Evolutionary conservation across 805 yeast species (phyloP), one percentile per base, ranked within the genome.

Genomic region (Blastobotrys muscicola): DNA sequence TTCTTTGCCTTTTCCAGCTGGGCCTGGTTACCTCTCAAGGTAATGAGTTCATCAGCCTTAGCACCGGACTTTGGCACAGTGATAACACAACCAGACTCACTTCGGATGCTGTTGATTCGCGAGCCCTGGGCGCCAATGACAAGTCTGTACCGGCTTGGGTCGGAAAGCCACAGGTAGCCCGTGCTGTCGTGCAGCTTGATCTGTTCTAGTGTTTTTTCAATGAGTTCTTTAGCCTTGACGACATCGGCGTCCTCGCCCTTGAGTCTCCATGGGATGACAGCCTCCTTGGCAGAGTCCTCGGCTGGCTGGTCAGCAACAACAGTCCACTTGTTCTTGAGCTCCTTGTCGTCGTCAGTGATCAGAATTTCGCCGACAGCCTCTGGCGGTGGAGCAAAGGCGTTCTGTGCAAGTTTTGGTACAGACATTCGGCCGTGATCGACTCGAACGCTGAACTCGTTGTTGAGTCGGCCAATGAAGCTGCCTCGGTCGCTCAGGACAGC

Each of bases 51-150:
- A 46, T 79, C 71, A 48, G 71, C 56, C 8, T 42, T 56, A 48
- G 78, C 82, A 38, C 60, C 61, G 38, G 66, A 65, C 61, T 76
- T 76, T 52, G 92, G 94, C 43, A 83, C 76, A 40, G 70, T 68
- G 48, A 84, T 74, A 45, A 74, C 69, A 33, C 82, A 70, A 13
- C 74, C 76, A 14, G 82, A 68, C 45, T 70, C 66, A 23, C 67
- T 66, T 66, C 92, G 78, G 46, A 85, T 71, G 50, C 66, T 65
- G 54, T 72, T 76, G 57, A 85, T 69, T 48, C 74, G 77, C 31
- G 78, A 64, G 38, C 95, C 95, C 52, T 76, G 80, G 11, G 85
- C 78, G 7, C 95, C 95, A 50, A 86, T 75, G 42, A 85, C 68
- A 58, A 70, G 74, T 45, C 81, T 73, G 61, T 82, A 81, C 37